These are phyloP conservation scores for Fraxinus cuspidata DNA, from an alignment of 257 asterid genomes.

Conservation along the genomic window DNA sequence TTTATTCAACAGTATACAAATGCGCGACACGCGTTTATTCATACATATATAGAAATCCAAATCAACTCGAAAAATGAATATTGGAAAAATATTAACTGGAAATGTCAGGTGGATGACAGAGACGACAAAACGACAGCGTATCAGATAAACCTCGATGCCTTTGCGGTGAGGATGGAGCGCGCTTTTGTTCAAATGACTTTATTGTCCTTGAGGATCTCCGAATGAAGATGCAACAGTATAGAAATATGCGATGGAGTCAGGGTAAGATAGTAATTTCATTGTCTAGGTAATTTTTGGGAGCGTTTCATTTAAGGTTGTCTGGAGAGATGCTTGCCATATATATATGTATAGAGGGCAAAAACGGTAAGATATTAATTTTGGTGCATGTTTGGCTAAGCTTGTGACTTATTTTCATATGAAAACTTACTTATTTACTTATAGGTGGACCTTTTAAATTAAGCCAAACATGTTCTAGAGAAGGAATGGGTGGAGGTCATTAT, in stretches of 20 bases:
- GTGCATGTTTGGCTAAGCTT: background rate
- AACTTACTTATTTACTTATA: too few species aligned
- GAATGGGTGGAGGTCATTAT: background rate
- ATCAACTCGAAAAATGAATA: constrained; percentile 12
- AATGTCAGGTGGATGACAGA: constrained; percentile 21
- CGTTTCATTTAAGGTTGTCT: background rate
- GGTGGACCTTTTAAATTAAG: background rate
- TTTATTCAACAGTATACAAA: background rate
- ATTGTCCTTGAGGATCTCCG: constrained; percentile 1
- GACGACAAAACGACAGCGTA: constrained; percentile 26
- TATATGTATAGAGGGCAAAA: background rate
- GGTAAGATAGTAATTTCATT: constrained; percentile 2
- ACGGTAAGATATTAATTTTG: background rate
- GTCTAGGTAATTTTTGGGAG: background rate
- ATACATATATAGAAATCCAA: constrained; percentile 2
- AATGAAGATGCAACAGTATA: too few species aligned
- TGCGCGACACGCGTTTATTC: background rate
- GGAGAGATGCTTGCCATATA: constrained; percentile 28
- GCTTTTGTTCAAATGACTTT: constrained; percentile 11
- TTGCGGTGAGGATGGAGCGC: background rate
- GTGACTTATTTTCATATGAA: too few species aligned
- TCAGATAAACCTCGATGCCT: background rate
- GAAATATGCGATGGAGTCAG: background rate
- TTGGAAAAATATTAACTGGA: constrained; percentile 18
- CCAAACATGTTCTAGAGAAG: background rate